A percentile compares a stretch with the other conserved stretches of the same genome.
These are phyloP conservation scores for Agrostemma githago DNA, from an alignment of 148 eudicot genomes.

Conservation along the genomic window DNA sequence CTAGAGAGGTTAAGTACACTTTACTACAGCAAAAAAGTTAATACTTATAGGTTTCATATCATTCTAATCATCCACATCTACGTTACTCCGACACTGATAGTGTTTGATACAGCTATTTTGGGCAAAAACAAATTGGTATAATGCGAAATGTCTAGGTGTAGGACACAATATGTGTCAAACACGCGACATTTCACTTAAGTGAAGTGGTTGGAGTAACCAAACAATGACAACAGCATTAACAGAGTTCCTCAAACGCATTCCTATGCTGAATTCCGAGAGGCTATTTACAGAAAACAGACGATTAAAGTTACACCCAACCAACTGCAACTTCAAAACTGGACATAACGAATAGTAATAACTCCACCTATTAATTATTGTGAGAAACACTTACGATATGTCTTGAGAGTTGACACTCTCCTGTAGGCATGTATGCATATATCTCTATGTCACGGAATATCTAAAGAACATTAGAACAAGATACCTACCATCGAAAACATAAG, in stretches of 20 bases:
- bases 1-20: background rate
- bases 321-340: background rate
- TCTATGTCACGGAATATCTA: background rate
- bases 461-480: background rate
- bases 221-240: slow-evolving; percentile 60
- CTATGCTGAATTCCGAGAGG: background rate
- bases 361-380: background rate
- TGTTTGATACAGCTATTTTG: no score
- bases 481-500: slow-evolving; percentile 70
- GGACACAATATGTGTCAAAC: no score
- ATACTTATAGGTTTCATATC: background rate
- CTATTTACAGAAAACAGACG: background rate
- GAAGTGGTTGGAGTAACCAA: no score
- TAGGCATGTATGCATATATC: background rate
- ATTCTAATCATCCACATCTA: background rate
- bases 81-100: no score
- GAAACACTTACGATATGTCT: background rate
- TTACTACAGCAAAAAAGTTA: background rate
- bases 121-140: no score
- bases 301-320: background rate
- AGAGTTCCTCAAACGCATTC: slow-evolving; percentile 15
- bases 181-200: no score
- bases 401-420: background rate
- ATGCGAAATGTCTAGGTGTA: no score
- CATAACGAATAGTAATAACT: background rate